Evolutionary conservation across 2,329 filamentous ascomycete genomes (phyloP), one percentile per base, ranked within the genome.

Genomic region (Stagonosporopsis rhizophila): DNA sequence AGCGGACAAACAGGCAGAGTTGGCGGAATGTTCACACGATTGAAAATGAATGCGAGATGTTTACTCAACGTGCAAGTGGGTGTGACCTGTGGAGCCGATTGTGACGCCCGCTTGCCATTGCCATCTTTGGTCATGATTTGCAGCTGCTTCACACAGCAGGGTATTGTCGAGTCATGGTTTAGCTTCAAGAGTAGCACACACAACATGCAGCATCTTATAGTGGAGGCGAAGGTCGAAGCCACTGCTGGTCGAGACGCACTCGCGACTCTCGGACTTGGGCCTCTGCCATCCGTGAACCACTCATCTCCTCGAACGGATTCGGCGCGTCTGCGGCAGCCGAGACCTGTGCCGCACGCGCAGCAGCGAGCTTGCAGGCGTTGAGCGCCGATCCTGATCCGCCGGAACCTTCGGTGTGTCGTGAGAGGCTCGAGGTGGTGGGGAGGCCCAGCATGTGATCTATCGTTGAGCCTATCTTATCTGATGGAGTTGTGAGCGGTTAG

Each of bases 381-480:
- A 8, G 9, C 30, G 47, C 14, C n/a, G 39, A 44, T 51, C 35
- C 22, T 28, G 39, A 35, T 30, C 47, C 39, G 44, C 30, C 17
- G 15, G 7, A 25, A 38, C 44, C 52, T 38, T 48, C 44, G 44
- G 19, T 23, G n/a, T 30, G 6, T 40, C n/a, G 39, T 49, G 19
- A 48, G 44, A 54, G 44, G 51, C 23, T 44, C 41, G 22, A 14
- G 25, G 14, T 19, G 20, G 17, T 20, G 38, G 38, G 30, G 15
- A 42, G 30, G 17, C 17, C 4, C 23, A 39, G 47, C 53, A 56
- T 51, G 53, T 56, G 53, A 47, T 41, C n/a, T 42, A 38, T 14
- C 8, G 4, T 7, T 14, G 15, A 14, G 34, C n/a, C 39, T 58
- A 59, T 59, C 57, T 58, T 60, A 62, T 64, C 61, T 49, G 59